Evolutionary conservation across 768 basidiomycete species (phyloP).

Genomic region (Pleurotus eryngii): DNA sequence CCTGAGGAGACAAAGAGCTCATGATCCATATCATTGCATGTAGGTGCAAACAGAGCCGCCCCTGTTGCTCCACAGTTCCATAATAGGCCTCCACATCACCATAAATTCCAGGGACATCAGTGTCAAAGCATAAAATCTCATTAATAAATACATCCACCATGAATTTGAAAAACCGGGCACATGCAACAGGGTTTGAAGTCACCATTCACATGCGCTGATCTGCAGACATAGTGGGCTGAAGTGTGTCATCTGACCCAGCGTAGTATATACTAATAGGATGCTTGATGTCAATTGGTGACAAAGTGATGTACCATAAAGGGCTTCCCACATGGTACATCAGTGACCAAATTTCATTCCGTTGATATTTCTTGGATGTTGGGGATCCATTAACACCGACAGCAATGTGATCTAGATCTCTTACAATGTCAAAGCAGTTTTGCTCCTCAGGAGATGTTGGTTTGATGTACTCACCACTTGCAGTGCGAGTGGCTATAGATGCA

Average conservation of each 20-base stretch:
- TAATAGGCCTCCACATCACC: slow-evolving; percentile 29
- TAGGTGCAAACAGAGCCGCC: slow-evolving; percentile 30
- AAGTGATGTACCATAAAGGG: not conserved
- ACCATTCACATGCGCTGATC: slow-evolving; percentile 7
- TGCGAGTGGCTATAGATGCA: slow-evolving; percentile 5
- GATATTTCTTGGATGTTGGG: slow-evolving; percentile 17
- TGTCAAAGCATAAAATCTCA: slow-evolving; percentile 21
- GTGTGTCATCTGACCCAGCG: slow-evolving; percentile 21
- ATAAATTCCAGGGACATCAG: slow-evolving; percentile 19
- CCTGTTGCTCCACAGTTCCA: slow-evolving; percentile 39
- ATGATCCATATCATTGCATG: slow-evolving; percentile 33
- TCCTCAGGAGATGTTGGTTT: no score
- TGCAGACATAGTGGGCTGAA: slow-evolving; percentile 12
- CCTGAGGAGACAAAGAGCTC: slow-evolving; percentile 21
- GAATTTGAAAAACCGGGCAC: slow-evolving; percentile 28
- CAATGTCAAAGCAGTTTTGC: slow-evolving; percentile 18
- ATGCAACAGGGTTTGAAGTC: slow-evolving; percentile 22
- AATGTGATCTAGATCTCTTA: slow-evolving; percentile 17
- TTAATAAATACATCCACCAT: slow-evolving; percentile 26
- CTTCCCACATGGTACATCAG: not conserved
- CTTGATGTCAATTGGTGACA: not conserved
- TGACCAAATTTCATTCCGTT: not conserved
- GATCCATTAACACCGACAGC: slow-evolving; percentile 17
- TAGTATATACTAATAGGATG: slow-evolving; percentile 24
- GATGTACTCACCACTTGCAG: slow-evolving; percentile 5